phyloP scores from a whole-genome alignment of 345 rosid genomes.

The Limnanthes douglasii region DNA sequence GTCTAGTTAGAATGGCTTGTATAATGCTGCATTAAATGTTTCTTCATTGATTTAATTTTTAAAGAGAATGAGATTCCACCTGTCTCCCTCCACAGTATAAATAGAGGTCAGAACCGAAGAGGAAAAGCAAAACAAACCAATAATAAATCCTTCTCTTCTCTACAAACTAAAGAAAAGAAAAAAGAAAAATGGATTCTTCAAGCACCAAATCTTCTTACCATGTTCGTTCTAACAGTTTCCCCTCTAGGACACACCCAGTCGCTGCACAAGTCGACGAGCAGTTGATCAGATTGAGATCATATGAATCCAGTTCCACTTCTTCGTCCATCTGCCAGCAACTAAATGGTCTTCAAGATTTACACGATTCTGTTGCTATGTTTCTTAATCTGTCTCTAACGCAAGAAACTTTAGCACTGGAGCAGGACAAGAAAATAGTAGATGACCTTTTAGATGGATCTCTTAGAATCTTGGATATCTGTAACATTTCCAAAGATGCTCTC shows the following conservation, averaged over 20 bases:
- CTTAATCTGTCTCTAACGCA: conserved; percentile 10
- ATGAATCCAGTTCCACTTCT: conserved; percentile 7
- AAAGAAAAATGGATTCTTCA: conserved; percentile 10
- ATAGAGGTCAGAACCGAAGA: too few relatives aligned
- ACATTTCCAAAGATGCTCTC: too few relatives aligned
- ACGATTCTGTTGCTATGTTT: conserved; percentile 12
- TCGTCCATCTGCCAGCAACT: conserved; percentile 9
- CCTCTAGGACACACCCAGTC: conserved; percentile 10
- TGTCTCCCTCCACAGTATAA: too few relatives aligned
- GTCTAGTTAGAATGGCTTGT: too few relatives aligned
- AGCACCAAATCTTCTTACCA: too few relatives aligned
- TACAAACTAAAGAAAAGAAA: not conserved
- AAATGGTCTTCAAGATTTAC: conserved; percentile 18
- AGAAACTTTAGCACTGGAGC: too few relatives aligned
- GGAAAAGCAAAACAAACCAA: not conserved
- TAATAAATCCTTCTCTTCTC: not conserved
- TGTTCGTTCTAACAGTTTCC: conserved; percentile 19
- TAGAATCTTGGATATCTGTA: too few relatives aligned
- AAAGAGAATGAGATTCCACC: too few relatives aligned
- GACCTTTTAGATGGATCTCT: too few relatives aligned
- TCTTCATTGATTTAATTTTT: too few relatives aligned
- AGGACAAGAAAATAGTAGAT: too few relatives aligned
- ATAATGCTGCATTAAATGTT: too few relatives aligned
- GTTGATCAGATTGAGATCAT: conserved; percentile 11
- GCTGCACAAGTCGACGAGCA: conserved; percentile 12